Evolutionary conservation across 2,329 filamentous ascomycete genomes (phyloP), one percentile per base, ranked within the genome.

Genomic region (Arthroderma uncinatum): DNA sequence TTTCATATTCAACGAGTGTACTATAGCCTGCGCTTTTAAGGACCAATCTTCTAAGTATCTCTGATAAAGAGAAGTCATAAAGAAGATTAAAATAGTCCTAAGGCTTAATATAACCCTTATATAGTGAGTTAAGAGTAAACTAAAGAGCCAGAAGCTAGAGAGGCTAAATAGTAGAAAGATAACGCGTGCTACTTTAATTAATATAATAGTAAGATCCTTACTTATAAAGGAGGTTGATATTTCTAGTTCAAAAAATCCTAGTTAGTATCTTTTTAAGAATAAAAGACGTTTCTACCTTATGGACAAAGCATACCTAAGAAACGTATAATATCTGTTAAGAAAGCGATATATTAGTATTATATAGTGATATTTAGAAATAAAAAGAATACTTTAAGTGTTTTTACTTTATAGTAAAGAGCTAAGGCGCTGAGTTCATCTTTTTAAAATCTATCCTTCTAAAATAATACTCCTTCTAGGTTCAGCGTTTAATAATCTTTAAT

Each of bases 1-100:
- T 57, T 54, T 59, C 57, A 59, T 57, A 60, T 57, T 60, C 59
- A 40, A 60, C 59, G 37, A 60, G 37, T 54, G 52, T 60, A 50
- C 57, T 57, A 59, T 60, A 60, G 53, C 59, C 59, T 53, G 59
- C 59, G 53, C 39, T 59, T 60, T 60, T 57, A 36, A 60, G 50
- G 21, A 50, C 57, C 50, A 60, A 57, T 53, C 53, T 54, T 59
- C 57, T 54, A 54, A 60, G 53, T 54, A 53, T 60, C 53, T 60
- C 57, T 52, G 59, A 59, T 23, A 60, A 54, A 54, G 57, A 60
- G 40, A 48, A 57, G 53, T 57, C 54, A 23, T 59, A 52, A 60
- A 60, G 57, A 52, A 60, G 34, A 54, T 57, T 60, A 54, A 60
- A 60, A 53, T 59, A 60, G 57, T 59, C 54, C 50, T 39, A 57